A percentile compares a stretch with the other conserved stretches of the same genome.
phyloP scores from a whole-genome alignment of 441 rosid species.

The Mallotus repandus region DNA sequence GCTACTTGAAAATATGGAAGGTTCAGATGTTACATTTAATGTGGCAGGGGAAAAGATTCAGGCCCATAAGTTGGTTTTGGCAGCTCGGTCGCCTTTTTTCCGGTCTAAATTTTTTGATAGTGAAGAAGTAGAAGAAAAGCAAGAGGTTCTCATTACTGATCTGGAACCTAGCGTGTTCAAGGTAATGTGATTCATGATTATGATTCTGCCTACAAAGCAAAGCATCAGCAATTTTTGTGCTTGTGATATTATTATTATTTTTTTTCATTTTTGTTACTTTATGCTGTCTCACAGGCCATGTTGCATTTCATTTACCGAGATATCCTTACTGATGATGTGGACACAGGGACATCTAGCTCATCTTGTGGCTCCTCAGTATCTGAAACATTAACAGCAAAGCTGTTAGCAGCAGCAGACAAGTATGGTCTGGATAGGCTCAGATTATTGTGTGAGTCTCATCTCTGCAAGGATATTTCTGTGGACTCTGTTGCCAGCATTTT shows the following conservation, averaged over 20 bases:
- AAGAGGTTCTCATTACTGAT: constrained; percentile 39
- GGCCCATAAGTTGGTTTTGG: constrained; percentile 55
- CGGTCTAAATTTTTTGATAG: constrained; percentile 36
- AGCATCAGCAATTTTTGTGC: constrained; percentile 1
- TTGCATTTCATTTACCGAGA: constrained; percentile 50
- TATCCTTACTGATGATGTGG: constrained; percentile 47
- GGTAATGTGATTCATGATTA: constrained; percentile 28
- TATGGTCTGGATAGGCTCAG: constrained; percentile 46
- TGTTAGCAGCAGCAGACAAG: constrained; percentile 50
- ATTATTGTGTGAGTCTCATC: constrained; percentile 46
- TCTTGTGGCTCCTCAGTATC: constrained; percentile 34
- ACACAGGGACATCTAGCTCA: constrained; percentile 35
- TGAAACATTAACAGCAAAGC: constrained; percentile 38
- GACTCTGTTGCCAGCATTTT: constrained; percentile 41
- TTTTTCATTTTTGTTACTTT: background rate
- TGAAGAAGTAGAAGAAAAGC: constrained; percentile 27
- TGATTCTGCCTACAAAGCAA: constrained; percentile 2
- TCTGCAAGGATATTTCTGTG: constrained; percentile 52
- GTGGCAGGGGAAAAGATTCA: constrained; percentile 46
- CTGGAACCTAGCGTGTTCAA: constrained; percentile 49
- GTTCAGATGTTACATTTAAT: constrained; percentile 45
- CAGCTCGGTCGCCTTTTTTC: constrained; percentile 49
- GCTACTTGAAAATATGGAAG: constrained; percentile 46
- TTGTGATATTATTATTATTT: constrained; percentile 2
- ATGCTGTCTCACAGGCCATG: constrained; percentile 37